These are phyloP conservation scores for Piedraia hortae DNA, from an alignment of 2,329 filamentous ascomycete genomes.

Conservation along the genomic window DNA sequence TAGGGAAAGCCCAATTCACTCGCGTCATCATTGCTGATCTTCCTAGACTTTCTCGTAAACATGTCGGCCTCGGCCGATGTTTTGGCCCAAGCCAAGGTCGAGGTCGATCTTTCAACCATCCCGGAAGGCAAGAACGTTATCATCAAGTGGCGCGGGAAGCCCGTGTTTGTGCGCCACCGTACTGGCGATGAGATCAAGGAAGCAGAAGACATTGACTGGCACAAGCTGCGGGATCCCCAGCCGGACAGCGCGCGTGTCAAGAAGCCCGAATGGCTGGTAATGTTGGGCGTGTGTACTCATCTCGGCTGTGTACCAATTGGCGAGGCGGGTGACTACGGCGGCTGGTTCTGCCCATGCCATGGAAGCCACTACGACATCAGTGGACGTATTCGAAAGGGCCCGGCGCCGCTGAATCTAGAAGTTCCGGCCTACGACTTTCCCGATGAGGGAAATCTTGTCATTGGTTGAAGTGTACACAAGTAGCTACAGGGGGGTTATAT, in stretches of 20 bases:
- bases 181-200: constrained; percentile 80
- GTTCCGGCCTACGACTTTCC: constrained; percentile 81
- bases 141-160: constrained; percentile 99
- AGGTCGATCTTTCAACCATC: constrained; percentile 75
- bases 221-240: constrained; percentile 72
- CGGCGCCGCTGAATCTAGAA: constrained; percentile 91
- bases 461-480: constrained; percentile 51
- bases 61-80: constrained; percentile 98
- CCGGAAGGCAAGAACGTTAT: constrained; percentile 99
- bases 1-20: constrained; percentile 22
- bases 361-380: constrained; percentile 99
- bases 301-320: constrained; percentile 97
- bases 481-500: too few relatives aligned
- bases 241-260: constrained; percentile 77
- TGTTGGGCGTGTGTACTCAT: constrained; percentile 98
- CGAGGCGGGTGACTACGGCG: constrained; percentile 90
- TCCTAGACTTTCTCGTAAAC: constrained; percentile 99
- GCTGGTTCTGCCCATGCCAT: constrained; percentile 99
- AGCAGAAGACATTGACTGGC: constrained; percentile 66
- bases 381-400: constrained; percentile 89
- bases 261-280: constrained; percentile 96
- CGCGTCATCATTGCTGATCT: too few relatives aligned
- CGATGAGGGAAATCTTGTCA: constrained; percentile 63
- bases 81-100: constrained; percentile 96
- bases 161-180: constrained; percentile 97